Percentiles rank a stretch among this genome's conserved stretches.
Conservation (phyloP, 2,329 filamentous ascomycete genomes). For the Thelonectria discophora region DNA sequence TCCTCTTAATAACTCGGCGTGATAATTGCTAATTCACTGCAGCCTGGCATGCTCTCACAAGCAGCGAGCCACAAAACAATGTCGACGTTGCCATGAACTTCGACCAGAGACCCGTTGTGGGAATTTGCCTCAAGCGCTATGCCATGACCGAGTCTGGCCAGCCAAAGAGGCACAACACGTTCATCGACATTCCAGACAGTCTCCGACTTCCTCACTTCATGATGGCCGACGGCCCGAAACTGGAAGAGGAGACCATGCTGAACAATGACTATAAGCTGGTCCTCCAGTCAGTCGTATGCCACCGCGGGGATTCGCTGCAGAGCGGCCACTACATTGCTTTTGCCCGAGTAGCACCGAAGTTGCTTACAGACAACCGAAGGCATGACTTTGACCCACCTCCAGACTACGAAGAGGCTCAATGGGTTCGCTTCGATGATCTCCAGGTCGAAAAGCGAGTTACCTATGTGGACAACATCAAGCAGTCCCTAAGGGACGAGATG, state of each 20-base stretch:
- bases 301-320: conserved; percentile 84
- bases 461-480: conserved; percentile 78
- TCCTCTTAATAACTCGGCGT: conserved; percentile 2
- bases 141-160: conserved; percentile 72
- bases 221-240: conserved; percentile 74
- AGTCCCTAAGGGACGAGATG: conserved; percentile 83
- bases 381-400: conserved; percentile 67
- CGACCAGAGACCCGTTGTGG: conserved; percentile 83
- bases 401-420: conserved; percentile 76
- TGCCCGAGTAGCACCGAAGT: conserved; percentile 74
- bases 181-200: conserved; percentile 85
- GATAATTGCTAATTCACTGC: conserved; percentile 46
- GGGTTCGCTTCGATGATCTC: conserved; percentile 96
- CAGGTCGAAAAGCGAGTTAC: conserved; percentile 71
- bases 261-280: conserved; percentile 93
- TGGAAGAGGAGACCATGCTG: conserved; percentile 66
- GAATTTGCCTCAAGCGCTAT: conserved; percentile 93
- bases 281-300: conserved; percentile 90
- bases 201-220: conserved; percentile 92
- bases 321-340: conserved; percentile 93
- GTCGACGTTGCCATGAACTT: conserved; percentile 90
- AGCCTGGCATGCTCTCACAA: conserved; percentile 83
- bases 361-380: conserved; percentile 67
- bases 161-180: conserved; percentile 78
- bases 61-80: conserved; percentile 67